Percentiles rank a stretch among this genome's conserved stretches.
These are phyloP conservation scores for Selenicereus undatus DNA, from an alignment of 148 eudicot genomes.

Conservation along the genomic window DNA sequence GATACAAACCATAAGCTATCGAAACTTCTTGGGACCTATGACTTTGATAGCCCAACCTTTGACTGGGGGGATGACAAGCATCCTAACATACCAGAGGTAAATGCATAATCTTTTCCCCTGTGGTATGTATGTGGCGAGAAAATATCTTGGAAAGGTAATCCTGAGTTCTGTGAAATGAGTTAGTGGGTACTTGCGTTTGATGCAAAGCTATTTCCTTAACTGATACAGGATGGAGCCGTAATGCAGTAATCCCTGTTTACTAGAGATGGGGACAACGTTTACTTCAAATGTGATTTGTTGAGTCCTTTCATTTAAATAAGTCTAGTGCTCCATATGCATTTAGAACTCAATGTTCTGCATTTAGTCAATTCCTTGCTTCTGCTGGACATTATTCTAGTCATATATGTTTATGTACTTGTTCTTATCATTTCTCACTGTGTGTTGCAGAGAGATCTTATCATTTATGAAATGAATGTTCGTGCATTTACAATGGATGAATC, in stretches of 20 bases:
- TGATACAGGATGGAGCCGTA: not conserved
- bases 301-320: not conserved
- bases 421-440: not conserved
- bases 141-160: not conserved
- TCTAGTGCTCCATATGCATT: not conserved
- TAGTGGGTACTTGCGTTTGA: not conserved
- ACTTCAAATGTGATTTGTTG: not conserved
- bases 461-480: slow-evolving; percentile 98
- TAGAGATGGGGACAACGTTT: not conserved
- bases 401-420: not conserved
- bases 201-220: not conserved
- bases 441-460: slow-evolving; percentile 86
- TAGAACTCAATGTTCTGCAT: not conserved
- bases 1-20: slow-evolving; percentile 58
- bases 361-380: slow-evolving; percentile 1
- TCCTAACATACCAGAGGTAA: slow-evolving; percentile 91
- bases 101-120: not conserved
- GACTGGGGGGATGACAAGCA: slow-evolving; percentile 77
- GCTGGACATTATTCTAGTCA: not conserved
- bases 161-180: not conserved
- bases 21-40: slow-evolving; percentile 71
- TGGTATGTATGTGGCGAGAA: not conserved
- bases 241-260: not conserved
- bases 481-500: slow-evolving; percentile 89
- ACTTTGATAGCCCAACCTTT: slow-evolving; percentile 69